These are phyloP conservation scores for Fusarium torulosum DNA, from an alignment of 2,329 filamentous ascomycete genomes.

Conservation along the genomic window DNA sequence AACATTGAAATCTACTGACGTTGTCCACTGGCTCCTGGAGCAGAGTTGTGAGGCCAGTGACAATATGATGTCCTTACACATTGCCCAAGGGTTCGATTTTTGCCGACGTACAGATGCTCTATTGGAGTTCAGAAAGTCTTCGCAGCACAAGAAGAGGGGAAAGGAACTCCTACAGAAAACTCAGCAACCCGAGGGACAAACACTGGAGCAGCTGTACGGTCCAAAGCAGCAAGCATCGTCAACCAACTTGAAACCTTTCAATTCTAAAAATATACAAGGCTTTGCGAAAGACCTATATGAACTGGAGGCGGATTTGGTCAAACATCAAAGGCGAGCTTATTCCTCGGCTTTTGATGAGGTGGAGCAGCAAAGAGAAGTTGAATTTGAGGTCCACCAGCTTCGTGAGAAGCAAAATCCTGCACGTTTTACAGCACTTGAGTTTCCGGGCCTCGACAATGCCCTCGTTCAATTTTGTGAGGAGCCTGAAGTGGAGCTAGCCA, in stretches of 20 bases:
- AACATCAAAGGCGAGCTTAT: conserved; percentile 37
- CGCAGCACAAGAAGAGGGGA: conserved; percentile 53
- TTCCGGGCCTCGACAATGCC: conserved; percentile 59
- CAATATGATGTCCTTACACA: conserved; percentile 69
- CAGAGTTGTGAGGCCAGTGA: conserved; percentile 72
- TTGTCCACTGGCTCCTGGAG: conserved; percentile 70
- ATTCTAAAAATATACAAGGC: not conserved
- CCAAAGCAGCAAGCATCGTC: conserved; percentile 20
- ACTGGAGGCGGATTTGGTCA: not conserved
- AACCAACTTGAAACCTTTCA: conserved; percentile 1
- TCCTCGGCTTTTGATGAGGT: conserved; percentile 70
- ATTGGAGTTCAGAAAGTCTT: conserved; percentile 57
- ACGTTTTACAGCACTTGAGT: conserved; percentile 55
- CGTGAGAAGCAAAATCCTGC: conserved; percentile 65
- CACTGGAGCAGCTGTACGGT: conserved; percentile 69
- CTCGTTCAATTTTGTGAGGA: conserved; percentile 2
- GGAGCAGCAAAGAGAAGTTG: conserved; percentile 70
- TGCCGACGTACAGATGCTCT: conserved; percentile 66
- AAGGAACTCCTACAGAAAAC: conserved; percentile 47
- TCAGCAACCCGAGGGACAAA: conserved; percentile 66
- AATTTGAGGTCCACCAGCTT: conserved; percentile 68
- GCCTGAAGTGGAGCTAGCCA: not conserved
- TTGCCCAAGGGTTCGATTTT: conserved; percentile 71
- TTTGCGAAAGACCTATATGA: not conserved
- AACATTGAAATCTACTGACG: conserved; percentile 38